Base-by-base conservation (phyloP, 768 basidiomycete species). In the Phanerodontia chrysosporium region DNA sequence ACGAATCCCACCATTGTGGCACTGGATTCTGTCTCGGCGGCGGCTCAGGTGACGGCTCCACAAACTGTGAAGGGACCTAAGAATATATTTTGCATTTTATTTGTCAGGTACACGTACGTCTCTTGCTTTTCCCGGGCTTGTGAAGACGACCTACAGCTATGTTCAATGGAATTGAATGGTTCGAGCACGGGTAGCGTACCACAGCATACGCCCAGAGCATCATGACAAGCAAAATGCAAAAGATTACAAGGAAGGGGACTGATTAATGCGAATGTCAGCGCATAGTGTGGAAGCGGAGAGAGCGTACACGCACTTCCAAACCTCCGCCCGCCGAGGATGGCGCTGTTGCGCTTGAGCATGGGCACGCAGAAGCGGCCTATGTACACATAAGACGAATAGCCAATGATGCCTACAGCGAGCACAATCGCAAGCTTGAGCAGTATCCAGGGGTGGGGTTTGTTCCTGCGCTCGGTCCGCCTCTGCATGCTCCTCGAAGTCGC, bases 281-380 rank as follows among this genome's bases (percentile, higher is more conserved):
- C n/a, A n/a, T n/a, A n/a, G n/a, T n/a, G n/a, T n/a, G n/a, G n/a
- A n/a, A n/a, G n/a, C n/a, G n/a, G n/a, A n/a, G n/a, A n/a, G n/a
- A n/a, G n/a, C n/a, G n/a, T n/a, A n/a, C n/a, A 87, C 92, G 77
- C 73, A 94, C 92, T 80, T 59, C 90, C 93, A 42, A 80, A 73
- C 0, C 72, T 73, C 62, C 77, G 73, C 27, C 80, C 76, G 5
- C 80, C 84, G 4, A 80, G 72, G 2, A 80, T 80, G 13, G 68
- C 66, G 1, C 62, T 61, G 55, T 74, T 72, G 49, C 75, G 68
- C 62, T 73, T 73, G n/a, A 95, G 80, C 81, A 90, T 88, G 18
- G 85, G 83, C 36, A 84, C 75, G 67, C 86, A 89, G 7, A 94
- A 78, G 55, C 85, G 73, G 0, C 79, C 89, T 25, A 90, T 79